These are phyloP conservation scores for Cyclocybe aegerita DNA, from an alignment of 768 basidiomycete species.

Conservation along the genomic window DNA sequence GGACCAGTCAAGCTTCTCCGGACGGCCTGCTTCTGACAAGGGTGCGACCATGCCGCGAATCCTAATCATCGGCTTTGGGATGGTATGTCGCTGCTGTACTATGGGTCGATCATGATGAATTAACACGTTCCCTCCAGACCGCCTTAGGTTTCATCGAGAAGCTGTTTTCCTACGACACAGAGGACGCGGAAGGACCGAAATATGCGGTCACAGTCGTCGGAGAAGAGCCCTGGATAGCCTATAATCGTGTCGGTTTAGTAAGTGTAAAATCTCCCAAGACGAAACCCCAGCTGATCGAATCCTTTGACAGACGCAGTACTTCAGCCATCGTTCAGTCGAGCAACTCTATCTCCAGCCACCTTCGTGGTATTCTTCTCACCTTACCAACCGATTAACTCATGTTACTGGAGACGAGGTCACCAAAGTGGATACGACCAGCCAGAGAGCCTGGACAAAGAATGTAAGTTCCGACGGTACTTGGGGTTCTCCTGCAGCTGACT, in stretches of 20 bases:
- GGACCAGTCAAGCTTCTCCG: too few relatives aligned
- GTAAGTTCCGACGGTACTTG: slow-evolving; percentile 26
- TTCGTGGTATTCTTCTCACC: slow-evolving; percentile 60
- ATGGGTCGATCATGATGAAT: background rate
- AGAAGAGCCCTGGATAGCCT: slow-evolving; percentile 54
- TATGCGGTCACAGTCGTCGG: slow-evolving; percentile 62
- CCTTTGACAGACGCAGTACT: slow-evolving; percentile 50
- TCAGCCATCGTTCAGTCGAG: slow-evolving; percentile 57
- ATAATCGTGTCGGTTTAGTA: slow-evolving; percentile 49
- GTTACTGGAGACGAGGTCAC: slow-evolving; percentile 23
- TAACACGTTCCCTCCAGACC: slow-evolving; percentile 1
- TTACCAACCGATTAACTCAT: slow-evolving; percentile 50
- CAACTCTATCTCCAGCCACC: slow-evolving; percentile 58
- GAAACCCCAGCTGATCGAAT: background rate
- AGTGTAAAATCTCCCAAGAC: slow-evolving; percentile 12
- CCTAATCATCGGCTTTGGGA: slow-evolving; percentile 14
- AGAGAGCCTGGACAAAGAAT: slow-evolving; percentile 47
- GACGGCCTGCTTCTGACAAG: too few relatives aligned
- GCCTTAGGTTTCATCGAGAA: slow-evolving; percentile 67
- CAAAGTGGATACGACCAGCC: slow-evolving; percentile 16
- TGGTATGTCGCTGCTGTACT: slow-evolving; percentile 7
- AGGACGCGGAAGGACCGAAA: slow-evolving; percentile 18
- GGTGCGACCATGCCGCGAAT: background rate
- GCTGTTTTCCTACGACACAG: slow-evolving; percentile 54
- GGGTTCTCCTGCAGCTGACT: background rate